A percentile compares a stretch with the other conserved stretches of the same genome.
phyloP scores from a whole-genome alignment of 1,139 yeast genomes.

The Zygosaccharomyces sapae region DNA sequence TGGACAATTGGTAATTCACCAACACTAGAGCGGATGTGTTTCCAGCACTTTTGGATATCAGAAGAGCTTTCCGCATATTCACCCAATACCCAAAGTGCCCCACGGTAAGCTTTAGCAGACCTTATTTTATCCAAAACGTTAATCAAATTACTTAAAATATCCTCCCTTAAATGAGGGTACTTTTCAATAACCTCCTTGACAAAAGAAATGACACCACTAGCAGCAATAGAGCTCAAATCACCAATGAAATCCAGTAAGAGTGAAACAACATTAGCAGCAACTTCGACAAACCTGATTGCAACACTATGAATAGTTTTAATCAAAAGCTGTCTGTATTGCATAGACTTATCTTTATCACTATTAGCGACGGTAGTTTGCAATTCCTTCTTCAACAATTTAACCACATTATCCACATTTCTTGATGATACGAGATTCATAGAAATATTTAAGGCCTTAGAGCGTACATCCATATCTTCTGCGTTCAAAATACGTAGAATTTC shows the following conservation, averaged over 20 bases:
- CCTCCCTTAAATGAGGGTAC: slow-evolving; percentile 73
- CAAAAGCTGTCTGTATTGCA: slow-evolving; percentile 84
- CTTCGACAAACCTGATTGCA: slow-evolving; percentile 85
- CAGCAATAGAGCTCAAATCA: slow-evolving; percentile 80
- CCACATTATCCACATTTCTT: slow-evolving; percentile 92
- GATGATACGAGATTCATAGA: slow-evolving; percentile 74
- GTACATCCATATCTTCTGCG: slow-evolving; percentile 86
- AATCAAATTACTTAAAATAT: slow-evolving; percentile 63
- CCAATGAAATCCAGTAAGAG: slow-evolving; percentile 80
- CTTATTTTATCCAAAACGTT: slow-evolving; percentile 61
- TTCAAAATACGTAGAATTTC: slow-evolving; percentile 83
- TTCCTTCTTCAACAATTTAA: slow-evolving; percentile 87
- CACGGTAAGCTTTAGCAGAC: slow-evolving; percentile 88
- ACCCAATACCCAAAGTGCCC: slow-evolving; percentile 94
- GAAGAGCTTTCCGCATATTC: slow-evolving; percentile 75
- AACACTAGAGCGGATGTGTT: slow-evolving; percentile 70
- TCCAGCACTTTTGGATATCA: slow-evolving; percentile 84
- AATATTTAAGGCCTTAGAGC: slow-evolving; percentile 80
- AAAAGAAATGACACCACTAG: slow-evolving; percentile 81
- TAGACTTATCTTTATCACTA: slow-evolving; percentile 53
- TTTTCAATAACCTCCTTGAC: slow-evolving; percentile 92
- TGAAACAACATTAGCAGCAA: slow-evolving; percentile 88
- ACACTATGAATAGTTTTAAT: slow-evolving; percentile 86
- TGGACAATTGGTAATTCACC: slow-evolving; percentile 91
- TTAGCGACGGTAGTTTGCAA: slow-evolving; percentile 71